Evolutionary conservation across 2,329 filamentous ascomycete genomes (phyloP), one percentile per base, ranked within the genome.

Genomic region (Sporothrix luriei): DNA sequence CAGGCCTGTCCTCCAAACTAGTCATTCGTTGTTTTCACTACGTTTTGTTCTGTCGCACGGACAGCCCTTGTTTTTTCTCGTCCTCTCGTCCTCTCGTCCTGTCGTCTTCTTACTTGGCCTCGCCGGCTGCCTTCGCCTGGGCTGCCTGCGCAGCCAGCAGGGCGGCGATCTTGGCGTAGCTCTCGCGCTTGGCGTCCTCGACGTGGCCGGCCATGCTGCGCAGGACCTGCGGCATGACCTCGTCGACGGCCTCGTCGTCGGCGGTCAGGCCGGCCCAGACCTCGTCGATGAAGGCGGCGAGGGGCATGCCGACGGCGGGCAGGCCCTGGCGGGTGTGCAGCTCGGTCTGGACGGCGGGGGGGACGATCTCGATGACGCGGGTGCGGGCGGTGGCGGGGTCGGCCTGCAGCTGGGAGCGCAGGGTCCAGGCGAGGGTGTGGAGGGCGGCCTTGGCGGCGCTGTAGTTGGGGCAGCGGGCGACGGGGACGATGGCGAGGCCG

Each of bases 361-460:
- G 84, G 16, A 83, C 77, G 51, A 87, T 75, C 76, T 87, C 84
- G 38, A 85, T 75, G 10, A 87, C 79, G 46, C 71, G 73, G 52
- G 81, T 71, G 52, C 78, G 77, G 14, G n/a, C 6, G 10, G 82
- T 77, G 79, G 67, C 81, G 77, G 6, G 6, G 4, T 16, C 10
- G 6, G 13, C n/a, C 13, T 43, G 83, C 1, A 77, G 72, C 72
- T 77, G 76, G 4, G 71, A 64, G 33, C 76, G 73, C n/a, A 77
- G 73, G 1, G 76, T 76, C 73, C 73, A 76, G 52, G 73, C 72
- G 0, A 76, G 68, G 19, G 52, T 77, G 73, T 85, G 83, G 49
- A 87, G 75, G 2, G 85, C 85, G 0, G 84, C 81, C 74, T 87
- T 87, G 13, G 82, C 82, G 1, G 83, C 83, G 67, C 81, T 85